phyloP scores from a whole-genome alignment of 805 yeast species.

The Kazachstania africana region DNA sequence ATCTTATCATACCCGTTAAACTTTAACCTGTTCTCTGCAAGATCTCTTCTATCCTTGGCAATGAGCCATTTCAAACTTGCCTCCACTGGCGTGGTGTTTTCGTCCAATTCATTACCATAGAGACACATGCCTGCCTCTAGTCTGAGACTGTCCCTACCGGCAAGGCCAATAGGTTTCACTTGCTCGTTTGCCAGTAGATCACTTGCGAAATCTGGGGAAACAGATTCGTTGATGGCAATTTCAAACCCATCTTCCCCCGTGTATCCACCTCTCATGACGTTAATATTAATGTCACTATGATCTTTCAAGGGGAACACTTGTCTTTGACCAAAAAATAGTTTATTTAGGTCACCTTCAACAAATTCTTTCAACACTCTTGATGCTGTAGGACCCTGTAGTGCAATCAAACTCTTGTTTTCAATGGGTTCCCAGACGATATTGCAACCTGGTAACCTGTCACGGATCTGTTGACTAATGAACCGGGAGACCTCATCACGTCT shows the following conservation, averaged over 20 bases:
- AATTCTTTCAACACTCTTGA: conserved; percentile 52
- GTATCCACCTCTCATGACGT: conserved; percentile 91
- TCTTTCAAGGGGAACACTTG: conserved; percentile 27
- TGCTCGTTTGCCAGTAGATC: conserved; percentile 41
- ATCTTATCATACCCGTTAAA: conserved; percentile 75
- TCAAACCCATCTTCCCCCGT: conserved; percentile 99
- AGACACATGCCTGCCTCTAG: conserved; percentile 98
- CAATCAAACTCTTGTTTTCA: conserved; percentile 61
- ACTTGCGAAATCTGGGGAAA: conserved; percentile 51
- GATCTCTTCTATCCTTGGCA: conserved; percentile 61
- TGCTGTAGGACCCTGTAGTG: conserved; percentile 89
- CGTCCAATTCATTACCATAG: conserved; percentile 85
- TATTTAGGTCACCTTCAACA: conserved; percentile 31
- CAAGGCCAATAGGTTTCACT: conserved; percentile 84
- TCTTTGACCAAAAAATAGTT: conserved; percentile 64
- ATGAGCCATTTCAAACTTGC: conserved; percentile 85
- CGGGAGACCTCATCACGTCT: conserved; percentile 71
- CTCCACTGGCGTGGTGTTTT: conserved; percentile 72
- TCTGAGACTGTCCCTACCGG: conserved; percentile 94
- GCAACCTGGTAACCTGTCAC: too few relatives aligned
- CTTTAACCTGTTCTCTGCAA: conserved; percentile 19
- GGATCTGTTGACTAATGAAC: conserved; percentile 38
- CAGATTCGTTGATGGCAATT: conserved; percentile 56
- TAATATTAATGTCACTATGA: conserved; percentile 39
- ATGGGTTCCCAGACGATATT: conserved; percentile 36